Percentiles rank a stretch among this genome's conserved stretches.
Conservation (phyloP, 83 land plant genomes). For the Picea engelmannii region DNA sequence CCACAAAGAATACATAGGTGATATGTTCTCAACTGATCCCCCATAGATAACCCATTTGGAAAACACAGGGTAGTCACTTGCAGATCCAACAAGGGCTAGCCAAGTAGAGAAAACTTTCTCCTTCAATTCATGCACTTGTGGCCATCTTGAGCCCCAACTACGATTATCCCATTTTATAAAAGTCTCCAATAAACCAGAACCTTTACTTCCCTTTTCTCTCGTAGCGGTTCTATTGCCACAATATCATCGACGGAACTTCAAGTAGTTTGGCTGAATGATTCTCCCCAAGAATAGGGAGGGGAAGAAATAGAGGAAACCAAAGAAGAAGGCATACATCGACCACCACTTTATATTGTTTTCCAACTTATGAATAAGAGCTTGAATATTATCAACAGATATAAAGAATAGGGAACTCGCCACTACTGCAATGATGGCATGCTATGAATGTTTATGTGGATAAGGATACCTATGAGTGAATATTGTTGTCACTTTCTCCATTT, state of each 20-base stretch:
- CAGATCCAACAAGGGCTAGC: constrained; percentile 99
- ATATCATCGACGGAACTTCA: constrained; percentile 94
- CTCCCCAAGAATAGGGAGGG: constrained; percentile 89
- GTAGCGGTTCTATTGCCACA: constrained; percentile 87
- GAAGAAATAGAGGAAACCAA: constrained; percentile 97
- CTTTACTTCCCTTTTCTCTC: constrained; percentile 57
- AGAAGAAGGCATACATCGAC: constrained; percentile 90
- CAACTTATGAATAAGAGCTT: constrained; percentile 78
- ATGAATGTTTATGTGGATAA: constrained; percentile 97
- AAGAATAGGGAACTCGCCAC: constrained; percentile 84
- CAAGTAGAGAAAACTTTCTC: constrained; percentile 92
- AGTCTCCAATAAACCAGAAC: constrained; percentile 41
- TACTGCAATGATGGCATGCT: constrained; percentile 92
- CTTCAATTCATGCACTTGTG: constrained; percentile 79
- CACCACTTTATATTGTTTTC: constrained; percentile 97
- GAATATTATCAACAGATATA: constrained; percentile 91
- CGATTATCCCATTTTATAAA: constrained; percentile 52
- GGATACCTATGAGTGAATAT: constrained; percentile 81
- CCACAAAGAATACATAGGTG: constrained; percentile 96
- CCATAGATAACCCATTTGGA: constrained; percentile 99
- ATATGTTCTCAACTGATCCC: constrained; percentile 83
- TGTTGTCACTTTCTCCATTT: constrained; percentile 80
- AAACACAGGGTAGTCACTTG: constrained; percentile 93
- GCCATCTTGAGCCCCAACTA: constrained; percentile 66
- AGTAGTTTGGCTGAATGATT: constrained; percentile 96